Conservation (phyloP, 345 rosid genomes). For the Heritiera fomes region DNA sequence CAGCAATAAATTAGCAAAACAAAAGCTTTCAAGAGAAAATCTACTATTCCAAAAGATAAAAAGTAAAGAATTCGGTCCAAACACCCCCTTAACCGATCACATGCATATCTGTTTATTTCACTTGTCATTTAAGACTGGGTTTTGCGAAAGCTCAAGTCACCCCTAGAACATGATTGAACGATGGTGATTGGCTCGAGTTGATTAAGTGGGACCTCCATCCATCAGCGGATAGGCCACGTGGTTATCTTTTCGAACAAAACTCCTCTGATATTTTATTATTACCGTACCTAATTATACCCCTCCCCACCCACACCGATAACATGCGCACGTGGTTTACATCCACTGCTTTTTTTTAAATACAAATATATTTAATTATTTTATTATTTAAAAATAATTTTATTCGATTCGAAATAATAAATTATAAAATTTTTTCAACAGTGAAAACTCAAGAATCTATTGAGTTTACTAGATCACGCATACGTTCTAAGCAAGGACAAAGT, state of each 20-base stretch:
- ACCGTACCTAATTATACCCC: constrained; percentile 10
- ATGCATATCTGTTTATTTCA: neutral
- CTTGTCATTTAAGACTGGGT: constrained; percentile 6
- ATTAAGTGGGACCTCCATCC: constrained; percentile 20
- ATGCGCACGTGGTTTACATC: constrained; percentile 28
- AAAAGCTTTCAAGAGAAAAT: neutral
- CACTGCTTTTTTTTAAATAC: neutral
- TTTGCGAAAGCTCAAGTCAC: neutral
- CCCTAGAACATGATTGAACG: constrained; percentile 21
- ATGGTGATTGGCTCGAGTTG: constrained; percentile 24
- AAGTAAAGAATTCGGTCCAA: neutral
- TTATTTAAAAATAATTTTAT: too few species aligned
- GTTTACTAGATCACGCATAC: constrained; percentile 20
- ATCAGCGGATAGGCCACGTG: constrained; percentile 23
- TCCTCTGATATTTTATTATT: constrained; percentile 10
- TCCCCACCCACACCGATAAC: neutral
- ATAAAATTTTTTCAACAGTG: too few species aligned
- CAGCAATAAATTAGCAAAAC: neutral
- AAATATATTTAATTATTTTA: too few species aligned
- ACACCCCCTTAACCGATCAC: neutral
- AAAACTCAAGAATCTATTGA: neutral
- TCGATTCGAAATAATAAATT: too few species aligned
- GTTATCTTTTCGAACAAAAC: constrained; percentile 21
- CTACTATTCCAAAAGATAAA: neutral
- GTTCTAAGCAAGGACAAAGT: neutral